Evolutionary conservation across 2,329 filamentous ascomycete genomes (phyloP).

Genomic region (Ophiostoma ips): DNA sequence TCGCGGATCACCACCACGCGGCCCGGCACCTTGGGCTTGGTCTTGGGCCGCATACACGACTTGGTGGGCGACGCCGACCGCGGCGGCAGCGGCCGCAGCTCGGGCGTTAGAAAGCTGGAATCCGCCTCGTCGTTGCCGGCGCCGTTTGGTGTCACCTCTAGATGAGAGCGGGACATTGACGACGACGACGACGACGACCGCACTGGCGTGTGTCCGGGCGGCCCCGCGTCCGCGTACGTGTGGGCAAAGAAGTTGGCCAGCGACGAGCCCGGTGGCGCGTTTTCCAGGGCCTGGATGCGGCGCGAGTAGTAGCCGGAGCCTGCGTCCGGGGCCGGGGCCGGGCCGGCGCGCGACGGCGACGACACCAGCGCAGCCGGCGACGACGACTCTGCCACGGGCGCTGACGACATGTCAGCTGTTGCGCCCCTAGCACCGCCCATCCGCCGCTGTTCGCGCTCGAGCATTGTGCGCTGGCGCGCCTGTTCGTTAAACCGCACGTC

Average conservation of each 20-base stretch:
- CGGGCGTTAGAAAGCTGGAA: slow-evolving; percentile 24
- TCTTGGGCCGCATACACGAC: slow-evolving; percentile 41
- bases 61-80: slow-evolving; percentile 41
- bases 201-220: too few relatives aligned
- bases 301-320: background rate
- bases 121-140: slow-evolving; percentile 16
- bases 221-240: background rate
- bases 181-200: too few relatives aligned
- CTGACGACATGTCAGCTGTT: too few relatives aligned
- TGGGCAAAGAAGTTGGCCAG: background rate
- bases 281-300: slow-evolving; percentile 18
- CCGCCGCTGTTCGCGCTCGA: background rate
- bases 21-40: slow-evolving; percentile 44
- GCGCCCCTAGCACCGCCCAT: background rate
- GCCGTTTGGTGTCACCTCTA: background rate
- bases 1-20: slow-evolving; percentile 39
- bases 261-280: background rate
- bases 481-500: slow-evolving; percentile 11
- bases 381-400: background rate
- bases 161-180: too few relatives aligned
- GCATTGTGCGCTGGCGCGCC: background rate
- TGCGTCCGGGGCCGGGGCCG: background rate
- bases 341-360: background rate
- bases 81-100: slow-evolving; percentile 35
- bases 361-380: background rate